phyloP scores from a whole-genome alignment of 257 asterid genomes.

The Nicotiana knightiana region DNA sequence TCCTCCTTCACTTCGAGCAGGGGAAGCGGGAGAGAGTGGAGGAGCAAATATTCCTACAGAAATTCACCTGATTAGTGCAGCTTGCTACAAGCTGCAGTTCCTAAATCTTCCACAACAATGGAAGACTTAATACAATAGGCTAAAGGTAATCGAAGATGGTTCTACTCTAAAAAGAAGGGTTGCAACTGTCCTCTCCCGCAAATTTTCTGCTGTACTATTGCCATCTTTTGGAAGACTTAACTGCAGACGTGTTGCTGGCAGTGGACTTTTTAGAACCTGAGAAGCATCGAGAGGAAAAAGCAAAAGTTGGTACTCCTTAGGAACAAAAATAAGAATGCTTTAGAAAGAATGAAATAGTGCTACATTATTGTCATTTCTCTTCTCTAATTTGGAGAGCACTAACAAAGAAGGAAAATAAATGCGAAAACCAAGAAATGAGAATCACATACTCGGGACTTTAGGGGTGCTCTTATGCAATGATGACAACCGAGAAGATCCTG shows the following conservation, averaged over 20 bases:
- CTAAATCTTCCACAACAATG: constrained; percentile 12
- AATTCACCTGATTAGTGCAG: background rate
- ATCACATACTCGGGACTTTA: constrained; percentile 48
- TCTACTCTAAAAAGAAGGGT: constrained; percentile 16
- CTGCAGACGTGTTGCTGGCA: constrained; percentile 42
- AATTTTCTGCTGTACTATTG: constrained; percentile 25
- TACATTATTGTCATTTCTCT: background rate
- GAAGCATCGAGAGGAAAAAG: background rate
- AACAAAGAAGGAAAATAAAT: background rate
- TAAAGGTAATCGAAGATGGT: background rate
- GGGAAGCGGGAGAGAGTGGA: background rate
- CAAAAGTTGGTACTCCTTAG: background rate
- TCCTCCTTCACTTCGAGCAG: background rate
- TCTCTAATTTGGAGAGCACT: background rate
- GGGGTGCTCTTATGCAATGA: constrained; percentile 50
- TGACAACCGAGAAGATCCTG: constrained; percentile 46
- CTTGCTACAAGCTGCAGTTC: constrained; percentile 15
- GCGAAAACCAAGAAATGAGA: background rate
- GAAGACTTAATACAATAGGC: background rate
- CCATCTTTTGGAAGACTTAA: constrained; percentile 46
- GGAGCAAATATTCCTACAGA: constrained; percentile 6
- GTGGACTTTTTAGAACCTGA: constrained; percentile 54
- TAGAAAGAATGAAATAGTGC: background rate
- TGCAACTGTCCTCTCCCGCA: background rate
- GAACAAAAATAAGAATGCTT: background rate